A percentile compares a stretch with the other conserved stretches of the same genome.
phyloP scores from a whole-genome alignment of 352 stramenopile genomes.

The Plasmopara viticola region DNA sequence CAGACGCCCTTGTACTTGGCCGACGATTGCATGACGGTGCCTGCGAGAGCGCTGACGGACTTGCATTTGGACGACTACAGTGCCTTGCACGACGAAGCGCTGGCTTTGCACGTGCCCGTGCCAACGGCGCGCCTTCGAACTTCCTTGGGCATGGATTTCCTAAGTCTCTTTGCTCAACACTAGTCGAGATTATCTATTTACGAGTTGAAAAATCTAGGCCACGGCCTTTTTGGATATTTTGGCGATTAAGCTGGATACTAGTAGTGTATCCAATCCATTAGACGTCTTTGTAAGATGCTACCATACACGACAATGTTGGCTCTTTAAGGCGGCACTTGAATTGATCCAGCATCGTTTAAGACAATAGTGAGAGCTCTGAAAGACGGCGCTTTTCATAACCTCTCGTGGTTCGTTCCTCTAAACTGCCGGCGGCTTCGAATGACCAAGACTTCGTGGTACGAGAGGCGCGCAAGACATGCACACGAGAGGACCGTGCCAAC shows the following conservation, averaged over 20 bases:
- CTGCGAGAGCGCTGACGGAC: slow-evolving; percentile 49
- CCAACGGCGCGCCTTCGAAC: slow-evolving; percentile 41
- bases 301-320: too few relatives aligned
- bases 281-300: too few relatives aligned
- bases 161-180: slow-evolving; percentile 61
- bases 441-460: slow-evolving; percentile 63
- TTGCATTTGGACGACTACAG: slow-evolving; percentile 66
- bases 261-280: too few relatives aligned
- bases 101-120: slow-evolving; percentile 7
- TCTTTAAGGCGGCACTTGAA: too few relatives aligned
- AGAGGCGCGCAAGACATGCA: slow-evolving; percentile 51
- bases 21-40: slow-evolving; percentile 48
- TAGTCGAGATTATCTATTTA: not conserved
- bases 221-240: too few relatives aligned
- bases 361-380: too few relatives aligned
- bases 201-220: too few relatives aligned
- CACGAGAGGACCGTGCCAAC: slow-evolving; percentile 57
- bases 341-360: too few relatives aligned
- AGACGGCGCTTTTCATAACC: too few relatives aligned
- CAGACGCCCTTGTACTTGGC: slow-evolving; percentile 55
- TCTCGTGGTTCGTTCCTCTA: too few relatives aligned
- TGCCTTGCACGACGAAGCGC: slow-evolving; percentile 11
- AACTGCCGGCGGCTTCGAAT: slow-evolving; percentile 19
- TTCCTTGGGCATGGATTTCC: slow-evolving; percentile 67
- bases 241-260: too few relatives aligned